Evolutionary conservation across 768 basidiomycete species (phyloP), one percentile per base, ranked within the genome.

Genomic region (Amanita thiersii): DNA sequence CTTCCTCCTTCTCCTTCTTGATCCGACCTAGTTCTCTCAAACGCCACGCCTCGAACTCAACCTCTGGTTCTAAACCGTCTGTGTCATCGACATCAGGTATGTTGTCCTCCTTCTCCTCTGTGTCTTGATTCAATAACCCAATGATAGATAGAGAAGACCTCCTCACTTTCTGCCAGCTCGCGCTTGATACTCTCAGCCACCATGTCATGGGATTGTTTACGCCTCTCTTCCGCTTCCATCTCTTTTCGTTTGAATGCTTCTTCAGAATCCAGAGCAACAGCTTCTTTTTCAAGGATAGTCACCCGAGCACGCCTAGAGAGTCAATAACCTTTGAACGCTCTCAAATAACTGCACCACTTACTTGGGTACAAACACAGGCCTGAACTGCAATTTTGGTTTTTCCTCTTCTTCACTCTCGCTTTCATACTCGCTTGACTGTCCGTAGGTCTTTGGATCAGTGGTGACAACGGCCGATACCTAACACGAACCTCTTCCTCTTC

Each of bases 291-390:
- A 19, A 67, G 66, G 26, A 91, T 69, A 0, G 90, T 92, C 15
- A 54, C 75, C 20, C 86, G 75, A n/a, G 72, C 81, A 12, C 84
- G 84, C 62, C 88, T 90, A 39, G 12, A 4, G 50, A 50, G 48
- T 33, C 31, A 42, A 4, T 37, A 30, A 37, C 8, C 10, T 10
- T 19, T 37, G 11, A 40, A 44, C 34, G 18, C 26, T 20, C 11
- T 23, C 17, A 37, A 18, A 35, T n/a, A n/a, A n/a, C n/a, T 10
- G 25, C 39, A 20, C 21, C 25, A 62, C 83, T 45, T 56, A 93
- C 93, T 98, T 98, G 41, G 87, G 87, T 12, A 98, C 77, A 59
- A 97, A 99, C 0, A 94, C 86, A 2, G 96, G 96, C 48, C 93
- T 72, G 61, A 94, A 91, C 48, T 81, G 77, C 4, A 78, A 64